Conservation (phyloP, 176 grass and related monocot species). For the Urochloa ruziziensis region DNA sequence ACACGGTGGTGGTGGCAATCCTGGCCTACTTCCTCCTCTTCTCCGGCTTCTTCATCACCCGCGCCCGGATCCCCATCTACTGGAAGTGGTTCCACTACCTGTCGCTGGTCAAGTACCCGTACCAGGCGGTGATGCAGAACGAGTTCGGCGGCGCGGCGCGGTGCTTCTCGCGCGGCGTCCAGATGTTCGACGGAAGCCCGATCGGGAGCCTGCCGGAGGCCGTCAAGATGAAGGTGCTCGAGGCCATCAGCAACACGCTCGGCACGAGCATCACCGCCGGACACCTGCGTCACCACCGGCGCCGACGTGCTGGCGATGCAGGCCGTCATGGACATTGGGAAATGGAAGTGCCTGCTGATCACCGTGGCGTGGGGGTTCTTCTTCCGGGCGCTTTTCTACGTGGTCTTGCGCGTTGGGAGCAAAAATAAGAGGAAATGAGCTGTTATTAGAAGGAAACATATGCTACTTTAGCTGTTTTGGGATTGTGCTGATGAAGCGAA, state of each 20-base stretch:
- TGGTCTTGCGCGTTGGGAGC: conserved; percentile 46
- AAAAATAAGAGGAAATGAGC: conserved; percentile 62
- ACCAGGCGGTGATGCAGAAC: conserved; percentile 81
- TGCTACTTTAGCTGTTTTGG: too few species aligned
- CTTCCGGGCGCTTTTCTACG: conserved; percentile 65
- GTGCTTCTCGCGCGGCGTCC: conserved; percentile 62
- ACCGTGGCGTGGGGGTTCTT: conserved; percentile 64
- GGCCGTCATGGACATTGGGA: conserved; percentile 54
- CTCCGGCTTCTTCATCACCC: conserved; percentile 85
- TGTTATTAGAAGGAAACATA: too few species aligned
- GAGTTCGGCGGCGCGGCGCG: conserved; percentile 47
- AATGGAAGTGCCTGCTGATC: conserved; percentile 73
- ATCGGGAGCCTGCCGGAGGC: conserved; percentile 39
- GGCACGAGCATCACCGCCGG: background rate
- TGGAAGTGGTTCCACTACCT: conserved; percentile 98
- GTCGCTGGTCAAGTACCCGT: conserved; percentile 78
- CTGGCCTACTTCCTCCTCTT: conserved; percentile 94
- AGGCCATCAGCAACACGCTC: conserved; percentile 47
- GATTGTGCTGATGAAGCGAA: background rate
- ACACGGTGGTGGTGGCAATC: conserved; percentile 81
- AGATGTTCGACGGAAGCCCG: conserved; percentile 76
- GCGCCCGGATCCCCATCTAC: conserved; percentile 58
- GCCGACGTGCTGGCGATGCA: conserved; percentile 58
- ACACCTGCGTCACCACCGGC: conserved; percentile 64
- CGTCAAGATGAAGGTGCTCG: conserved; percentile 49